These are phyloP conservation scores for Triangularia setosa DNA, from an alignment of 2,329 filamentous ascomycete species.

Conservation along the genomic window DNA sequence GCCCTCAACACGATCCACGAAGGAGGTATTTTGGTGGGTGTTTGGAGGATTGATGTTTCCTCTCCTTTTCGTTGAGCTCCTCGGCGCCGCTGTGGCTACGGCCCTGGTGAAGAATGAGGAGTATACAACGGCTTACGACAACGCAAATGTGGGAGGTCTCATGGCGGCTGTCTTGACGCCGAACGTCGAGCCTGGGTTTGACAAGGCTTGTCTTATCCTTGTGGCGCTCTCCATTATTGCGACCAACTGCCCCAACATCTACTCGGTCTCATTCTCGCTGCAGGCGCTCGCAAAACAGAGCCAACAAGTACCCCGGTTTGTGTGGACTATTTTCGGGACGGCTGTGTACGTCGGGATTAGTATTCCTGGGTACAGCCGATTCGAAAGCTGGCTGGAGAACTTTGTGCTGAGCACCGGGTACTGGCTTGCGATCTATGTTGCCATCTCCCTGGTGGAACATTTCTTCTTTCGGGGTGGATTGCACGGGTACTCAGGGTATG, in stretches of 20 bases:
- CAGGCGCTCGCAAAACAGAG: slow-evolving; percentile 60
- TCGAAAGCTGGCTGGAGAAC: slow-evolving; percentile 36
- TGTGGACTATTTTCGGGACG: slow-evolving; percentile 22
- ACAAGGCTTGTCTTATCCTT: slow-evolving; percentile 61
- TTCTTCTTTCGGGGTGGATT: slow-evolving; percentile 34
- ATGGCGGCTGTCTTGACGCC: slow-evolving; percentile 62
- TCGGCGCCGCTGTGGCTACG: slow-evolving; percentile 67
- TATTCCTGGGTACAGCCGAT: slow-evolving; percentile 31
- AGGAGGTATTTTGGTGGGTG: slow-evolving; percentile 65
- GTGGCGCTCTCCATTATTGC: slow-evolving; percentile 64
- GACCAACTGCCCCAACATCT: slow-evolving; percentile 70
- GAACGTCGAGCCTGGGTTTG: slow-evolving; percentile 58
- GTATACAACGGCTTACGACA: slow-evolving; percentile 41
- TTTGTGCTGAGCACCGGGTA: slow-evolving; percentile 50
- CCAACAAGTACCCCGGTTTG: slow-evolving; percentile 60
- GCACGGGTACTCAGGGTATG: slow-evolving; percentile 47
- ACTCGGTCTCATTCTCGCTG: slow-evolving; percentile 64
- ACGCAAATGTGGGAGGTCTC: slow-evolving; percentile 44
- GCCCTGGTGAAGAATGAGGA: slow-evolving; percentile 53
- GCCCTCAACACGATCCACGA: slow-evolving; percentile 54
- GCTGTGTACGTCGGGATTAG: slow-evolving; percentile 16
- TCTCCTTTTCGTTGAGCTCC: slow-evolving; percentile 69
- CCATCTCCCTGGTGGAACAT: slow-evolving; percentile 38
- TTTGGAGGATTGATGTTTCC: slow-evolving; percentile 67
- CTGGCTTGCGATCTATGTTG: slow-evolving; percentile 72